Evolutionary conservation across 495 filamentous ascomycete species (phyloP).

Genomic region (Xylaria scruposa): DNA sequence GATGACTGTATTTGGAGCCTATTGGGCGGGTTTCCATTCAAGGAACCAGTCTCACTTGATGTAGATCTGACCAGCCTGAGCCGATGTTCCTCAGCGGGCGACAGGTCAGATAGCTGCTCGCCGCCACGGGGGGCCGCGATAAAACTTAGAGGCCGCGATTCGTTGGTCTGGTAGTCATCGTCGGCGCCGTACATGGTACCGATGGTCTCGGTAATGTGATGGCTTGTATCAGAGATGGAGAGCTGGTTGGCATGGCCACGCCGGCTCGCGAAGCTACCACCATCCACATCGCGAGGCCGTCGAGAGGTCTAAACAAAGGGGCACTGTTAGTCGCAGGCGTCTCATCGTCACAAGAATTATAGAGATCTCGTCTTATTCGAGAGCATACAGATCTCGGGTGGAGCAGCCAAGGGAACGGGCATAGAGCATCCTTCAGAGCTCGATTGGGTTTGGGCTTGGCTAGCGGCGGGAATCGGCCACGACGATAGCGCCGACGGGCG

Average conservation of each 20-base stretch:
- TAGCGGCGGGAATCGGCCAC: conserved; percentile 11
- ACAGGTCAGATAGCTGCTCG: conserved; percentile 41
- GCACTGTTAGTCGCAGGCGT: conserved; percentile 30
- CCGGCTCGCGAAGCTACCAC: conserved; percentile 59
- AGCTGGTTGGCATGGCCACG: conserved; percentile 62
- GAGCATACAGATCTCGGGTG: conserved; percentile 6
- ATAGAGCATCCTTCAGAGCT: conserved; percentile 17
- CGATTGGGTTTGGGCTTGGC: conserved; percentile 11
- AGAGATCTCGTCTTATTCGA: background rate
- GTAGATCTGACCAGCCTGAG: conserved; percentile 50
- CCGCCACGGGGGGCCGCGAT: conserved; percentile 49
- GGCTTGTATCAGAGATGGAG: conserved; percentile 69
- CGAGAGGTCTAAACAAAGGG: conserved; percentile 56
- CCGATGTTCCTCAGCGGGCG: conserved; percentile 45
- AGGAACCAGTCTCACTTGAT: conserved; percentile 46
- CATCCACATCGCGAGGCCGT: conserved; percentile 59
- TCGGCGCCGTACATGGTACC: conserved; percentile 93
- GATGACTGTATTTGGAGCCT: conserved; percentile 50
- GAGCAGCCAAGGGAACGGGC: conserved; percentile 1
- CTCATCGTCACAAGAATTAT: background rate
- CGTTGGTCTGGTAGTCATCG: conserved; percentile 60
- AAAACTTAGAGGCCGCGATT: conserved; percentile 55
- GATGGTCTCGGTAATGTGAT: conserved; percentile 98
- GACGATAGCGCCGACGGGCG: conserved; percentile 13
- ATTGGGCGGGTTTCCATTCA: conserved; percentile 37